These are phyloP conservation scores for Pseudogymnoascus sp. DNA, from an alignment of 2,329 filamentous ascomycete species.

Conservation along the genomic window DNA sequence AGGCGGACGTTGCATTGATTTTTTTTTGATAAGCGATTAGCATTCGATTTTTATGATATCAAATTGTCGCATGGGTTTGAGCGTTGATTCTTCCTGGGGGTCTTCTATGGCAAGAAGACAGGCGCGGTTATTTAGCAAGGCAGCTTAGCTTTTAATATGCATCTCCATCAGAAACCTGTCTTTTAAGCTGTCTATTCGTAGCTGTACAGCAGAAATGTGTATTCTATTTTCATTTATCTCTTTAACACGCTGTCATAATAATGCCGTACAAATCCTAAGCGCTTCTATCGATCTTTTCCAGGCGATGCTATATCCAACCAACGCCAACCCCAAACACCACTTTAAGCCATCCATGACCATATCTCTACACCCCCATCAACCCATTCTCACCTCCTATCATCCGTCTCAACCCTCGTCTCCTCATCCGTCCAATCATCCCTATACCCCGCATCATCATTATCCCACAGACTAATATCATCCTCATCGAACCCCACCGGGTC, in stretches of 20 bases:
- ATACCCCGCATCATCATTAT: conserved; percentile 21
- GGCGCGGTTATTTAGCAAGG: not conserved
- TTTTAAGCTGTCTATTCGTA: not conserved
- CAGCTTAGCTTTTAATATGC: not conserved
- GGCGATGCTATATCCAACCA: conserved; percentile 2
- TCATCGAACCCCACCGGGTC: conserved; percentile 20
- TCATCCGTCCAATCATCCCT: conserved; percentile 25
- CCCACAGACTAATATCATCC: conserved; percentile 29
- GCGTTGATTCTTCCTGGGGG: not conserved
- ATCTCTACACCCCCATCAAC: conserved; percentile 15
- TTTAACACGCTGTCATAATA: not conserved
- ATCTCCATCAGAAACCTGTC: not conserved
- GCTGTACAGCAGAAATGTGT: not conserved
- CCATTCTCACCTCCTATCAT: not conserved
- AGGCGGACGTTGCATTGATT: not conserved
- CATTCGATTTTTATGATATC: not conserved
- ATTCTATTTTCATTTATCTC: not conserved
- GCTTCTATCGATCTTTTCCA: not conserved
- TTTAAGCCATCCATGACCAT: not conserved
- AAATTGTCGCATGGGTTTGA: not conserved
- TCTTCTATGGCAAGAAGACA: not conserved
- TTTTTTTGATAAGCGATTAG: conserved; percentile 8
- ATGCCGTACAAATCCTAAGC: not conserved
- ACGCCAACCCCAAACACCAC: conserved; percentile 2
- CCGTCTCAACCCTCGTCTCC: conserved; percentile 17